Evolutionary conservation across 2,329 filamentous ascomycete species (phyloP), one percentile per base, ranked within the genome.

Genomic region (Myotisia sp.): DNA sequence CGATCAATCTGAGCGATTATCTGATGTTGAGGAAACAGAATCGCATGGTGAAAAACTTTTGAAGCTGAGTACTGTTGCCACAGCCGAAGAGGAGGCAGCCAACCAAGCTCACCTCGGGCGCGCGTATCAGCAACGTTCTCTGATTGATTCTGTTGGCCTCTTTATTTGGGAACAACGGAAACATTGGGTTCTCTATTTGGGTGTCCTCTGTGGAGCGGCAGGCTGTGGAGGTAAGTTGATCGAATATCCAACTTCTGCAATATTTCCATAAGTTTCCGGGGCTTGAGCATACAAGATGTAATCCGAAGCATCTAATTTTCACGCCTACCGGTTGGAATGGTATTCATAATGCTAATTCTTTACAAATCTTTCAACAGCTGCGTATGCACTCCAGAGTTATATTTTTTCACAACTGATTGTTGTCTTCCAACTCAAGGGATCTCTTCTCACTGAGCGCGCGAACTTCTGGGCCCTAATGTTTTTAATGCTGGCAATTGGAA

Each of bases 381-480:
- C 45, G 12, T 57, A 46, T 26, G 44, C 57, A 9, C 36, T 59
- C 4, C 55, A 60, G 39, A 55, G 54, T 31, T 59, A 47, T 46
- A 41, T 71, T 0, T 70, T 71, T 41, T 61, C 65, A 2, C 52
- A 61, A 6, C 48, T 70, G 1, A 55, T 70, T 23, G 45, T 58
- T 27, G 62, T 64, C 2, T 72, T 71, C 39, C 56, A 58, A 24
- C 51, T 60, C 22, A 54, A 49, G 9, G 54, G 59, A 1, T 33
- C 48, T 6, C 48, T 54, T 40, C 57, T 61, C 3, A 49, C 56
- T 13, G 39, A 56, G 2, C 49, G 58, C 33, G 63, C 59, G 6
- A 57, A 70, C 42, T 69, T 70, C 45, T 70, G 61, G 49, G 56
- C 65, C 0, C 54, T 71, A 8, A 71, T 71, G 65, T 70, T 71